Base-by-base conservation (phyloP, 2,329 filamentous ascomycete genomes). In the Colletotrichum tanaceti region DNA sequence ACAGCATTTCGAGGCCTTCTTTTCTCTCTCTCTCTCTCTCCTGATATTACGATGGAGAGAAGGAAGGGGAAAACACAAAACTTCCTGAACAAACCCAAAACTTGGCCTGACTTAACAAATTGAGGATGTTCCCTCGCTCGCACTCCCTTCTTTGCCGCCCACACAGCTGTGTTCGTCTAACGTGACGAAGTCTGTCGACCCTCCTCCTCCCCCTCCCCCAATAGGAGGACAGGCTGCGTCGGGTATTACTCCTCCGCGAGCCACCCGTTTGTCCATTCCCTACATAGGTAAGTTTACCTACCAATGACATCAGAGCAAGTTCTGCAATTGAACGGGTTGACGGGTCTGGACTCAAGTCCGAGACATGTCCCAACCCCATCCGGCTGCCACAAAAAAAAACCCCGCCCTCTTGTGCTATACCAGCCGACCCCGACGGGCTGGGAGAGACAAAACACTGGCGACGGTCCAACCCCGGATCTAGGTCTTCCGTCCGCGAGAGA, bases 341-440 rank as follows among this genome's bases (percentile, higher is more conserved):
- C 38, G 14, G 38, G 18, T 39, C 18, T 22, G 32, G 50, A 4
- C 50, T 14, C n/a, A 20, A n/a, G n/a, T 11, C 50, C 43, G 63
- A 66, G 63, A 66, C 63, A 63, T 13, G n/a, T 22, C 6, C 58
- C 58, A 66, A 54, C 20, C 58, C 4, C 14, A 50, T 63, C 49
- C 58, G 63, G 63, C 60, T 18, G 5, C 28, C 28, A n/a, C n/a
- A n/a, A n/a, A n/a, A n/a, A n/a, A 28, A 28, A 28, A 5, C 28
- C 28, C 28, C 18, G 18, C 7, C 16, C 41, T 13, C 14, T 11
- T 38, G 5, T 3, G n/a, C n/a, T 14, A 14, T 7, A 20, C 14
- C 32, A 32, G 4, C 62, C 38, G 28, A 22, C 20, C 18, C 63
- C 58, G 35, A 32, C 35, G 38, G 16, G 49, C 63, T 65, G 63